Percentiles rank a stretch among this genome's conserved stretches.
These are phyloP conservation scores for Xylariaceae sp. DNA, from an alignment of 2,329 filamentous ascomycete species.

Conservation along the genomic window DNA sequence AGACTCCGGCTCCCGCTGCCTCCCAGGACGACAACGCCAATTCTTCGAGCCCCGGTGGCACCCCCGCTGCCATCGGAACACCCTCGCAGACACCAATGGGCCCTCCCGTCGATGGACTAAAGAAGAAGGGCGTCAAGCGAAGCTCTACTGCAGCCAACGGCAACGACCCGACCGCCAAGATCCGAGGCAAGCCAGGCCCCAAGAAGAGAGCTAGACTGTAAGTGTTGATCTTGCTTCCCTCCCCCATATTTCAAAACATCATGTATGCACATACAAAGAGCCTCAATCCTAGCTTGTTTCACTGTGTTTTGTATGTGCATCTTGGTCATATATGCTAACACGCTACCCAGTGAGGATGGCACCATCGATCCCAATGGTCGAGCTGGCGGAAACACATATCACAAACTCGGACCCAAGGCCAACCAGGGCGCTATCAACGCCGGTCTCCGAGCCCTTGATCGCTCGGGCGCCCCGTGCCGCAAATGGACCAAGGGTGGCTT, in stretches of 20 bases:
- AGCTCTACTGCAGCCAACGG: slow-evolving; percentile 63
- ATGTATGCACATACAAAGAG: not conserved
- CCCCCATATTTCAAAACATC: not conserved
- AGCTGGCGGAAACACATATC: slow-evolving; percentile 48
- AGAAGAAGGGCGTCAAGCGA: slow-evolving; percentile 74
- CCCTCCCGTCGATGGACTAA: slow-evolving; percentile 57
- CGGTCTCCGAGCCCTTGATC: slow-evolving; percentile 87
- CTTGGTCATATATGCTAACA: slow-evolving; percentile 3
- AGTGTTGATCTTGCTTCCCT: slow-evolving; percentile 39
- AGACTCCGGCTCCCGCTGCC: slow-evolving; percentile 31
- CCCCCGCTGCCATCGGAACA: slow-evolving; percentile 53
- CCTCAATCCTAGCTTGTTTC: not conserved
- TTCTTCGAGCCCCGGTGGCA: slow-evolving; percentile 54
- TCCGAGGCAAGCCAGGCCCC: slow-evolving; percentile 82
- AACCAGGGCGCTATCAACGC: slow-evolving; percentile 98
- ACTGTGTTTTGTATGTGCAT: too few species aligned
- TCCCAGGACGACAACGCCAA: slow-evolving; percentile 54
- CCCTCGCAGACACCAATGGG: slow-evolving; percentile 55
- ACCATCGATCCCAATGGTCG: slow-evolving; percentile 55
- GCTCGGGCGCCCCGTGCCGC: slow-evolving; percentile 85
- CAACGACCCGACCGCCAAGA: slow-evolving; percentile 55
- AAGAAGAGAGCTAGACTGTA: slow-evolving; percentile 97
- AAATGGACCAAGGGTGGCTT: slow-evolving; percentile 85
- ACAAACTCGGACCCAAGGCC: slow-evolving; percentile 92
- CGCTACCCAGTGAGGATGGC: slow-evolving; percentile 53